phyloP scores from a whole-genome alignment of 257 asterid genomes.

The Nicotiana benthamiana region DNA sequence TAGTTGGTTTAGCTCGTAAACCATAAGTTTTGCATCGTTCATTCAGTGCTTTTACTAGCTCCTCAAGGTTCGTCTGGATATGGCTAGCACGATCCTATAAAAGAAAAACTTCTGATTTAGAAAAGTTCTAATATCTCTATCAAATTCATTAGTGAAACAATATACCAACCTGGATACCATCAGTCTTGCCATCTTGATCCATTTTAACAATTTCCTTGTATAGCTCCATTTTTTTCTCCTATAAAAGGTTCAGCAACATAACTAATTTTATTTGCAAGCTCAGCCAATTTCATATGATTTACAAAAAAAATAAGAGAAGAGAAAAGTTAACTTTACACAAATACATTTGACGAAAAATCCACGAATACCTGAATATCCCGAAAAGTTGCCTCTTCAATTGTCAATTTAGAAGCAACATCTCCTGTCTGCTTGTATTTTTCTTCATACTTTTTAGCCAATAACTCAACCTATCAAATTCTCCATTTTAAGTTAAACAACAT shows the following conservation, averaged over 20 bases:
- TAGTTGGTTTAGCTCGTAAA: conserved; percentile 81
- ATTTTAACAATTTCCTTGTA: conserved; percentile 71
- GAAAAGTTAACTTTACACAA: conserved; percentile 5
- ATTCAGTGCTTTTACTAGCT: conserved; percentile 68
- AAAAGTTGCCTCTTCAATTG: conserved; percentile 93
- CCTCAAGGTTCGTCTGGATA: conserved; percentile 77
- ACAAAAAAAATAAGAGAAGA: background rate
- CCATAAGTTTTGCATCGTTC: conserved; percentile 96
- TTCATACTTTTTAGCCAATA: conserved; percentile 81
- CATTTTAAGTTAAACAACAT: conserved; percentile 15
- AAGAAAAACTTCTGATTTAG: conserved; percentile 16
- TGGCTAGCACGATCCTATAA: conserved; percentile 64
- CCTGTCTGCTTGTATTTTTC: conserved; percentile 89
- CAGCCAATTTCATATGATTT: conserved; percentile 7
- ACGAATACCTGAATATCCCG: conserved; percentile 86
- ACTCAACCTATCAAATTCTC: conserved; percentile 52
- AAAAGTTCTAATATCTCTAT: conserved; percentile 15
- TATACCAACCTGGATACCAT: conserved; percentile 52
- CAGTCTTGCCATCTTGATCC: conserved; percentile 65
- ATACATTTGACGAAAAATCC: background rate
- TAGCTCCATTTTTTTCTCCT: conserved; percentile 95
- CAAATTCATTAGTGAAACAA: conserved; percentile 10
- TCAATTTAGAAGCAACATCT: conserved; percentile 86
- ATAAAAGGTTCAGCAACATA: conserved; percentile 11
- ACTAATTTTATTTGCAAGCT: background rate